These are phyloP conservation scores for Aspergillus clavatus DNA, from an alignment of 2,329 filamentous ascomycete species.

Conservation along the genomic window DNA sequence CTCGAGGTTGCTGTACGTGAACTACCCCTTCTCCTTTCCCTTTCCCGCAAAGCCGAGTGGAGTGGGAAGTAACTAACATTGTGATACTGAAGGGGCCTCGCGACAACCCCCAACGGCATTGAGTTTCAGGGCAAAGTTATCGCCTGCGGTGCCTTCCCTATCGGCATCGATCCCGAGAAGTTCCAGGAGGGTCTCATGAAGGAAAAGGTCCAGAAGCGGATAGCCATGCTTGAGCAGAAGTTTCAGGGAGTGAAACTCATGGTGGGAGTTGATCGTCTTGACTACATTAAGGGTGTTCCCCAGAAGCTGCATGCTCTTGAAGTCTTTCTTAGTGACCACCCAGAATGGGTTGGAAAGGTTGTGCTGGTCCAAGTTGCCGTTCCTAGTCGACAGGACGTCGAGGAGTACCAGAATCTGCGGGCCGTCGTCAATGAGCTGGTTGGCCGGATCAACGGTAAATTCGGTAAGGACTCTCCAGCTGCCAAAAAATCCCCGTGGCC, in stretches of 20 bases:
- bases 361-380: constrained; percentile 95
- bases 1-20: constrained; percentile 76
- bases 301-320: constrained; percentile 96
- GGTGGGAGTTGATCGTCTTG: constrained; percentile 90
- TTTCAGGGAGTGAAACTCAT: constrained; percentile 96
- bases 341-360: constrained; percentile 96
- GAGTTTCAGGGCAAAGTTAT: constrained; percentile 85
- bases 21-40: too few species aligned
- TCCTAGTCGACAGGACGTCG: constrained; percentile 89
- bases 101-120: constrained; percentile 86
- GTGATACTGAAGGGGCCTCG: constrained; percentile 37
- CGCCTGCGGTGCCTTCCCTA: constrained; percentile 91
- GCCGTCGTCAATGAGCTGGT: constrained; percentile 96
- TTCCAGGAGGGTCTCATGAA: constrained; percentile 85
- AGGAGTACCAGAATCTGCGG: constrained; percentile 94
- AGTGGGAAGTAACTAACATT: constrained; percentile 12
- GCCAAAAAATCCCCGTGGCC: background rate
- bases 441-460: constrained; percentile 93
- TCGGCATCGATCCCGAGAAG: constrained; percentile 96
- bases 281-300: constrained; percentile 98
- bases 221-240: constrained; percentile 77
- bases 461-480: constrained; percentile 49
- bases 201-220: constrained; percentile 80
- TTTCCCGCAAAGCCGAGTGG: background rate
- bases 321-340: constrained; percentile 93